phyloP scores from a whole-genome alignment of 1,284 basidiomycete genomes.

The Cutaneotrichosporon cavernicola region DNA sequence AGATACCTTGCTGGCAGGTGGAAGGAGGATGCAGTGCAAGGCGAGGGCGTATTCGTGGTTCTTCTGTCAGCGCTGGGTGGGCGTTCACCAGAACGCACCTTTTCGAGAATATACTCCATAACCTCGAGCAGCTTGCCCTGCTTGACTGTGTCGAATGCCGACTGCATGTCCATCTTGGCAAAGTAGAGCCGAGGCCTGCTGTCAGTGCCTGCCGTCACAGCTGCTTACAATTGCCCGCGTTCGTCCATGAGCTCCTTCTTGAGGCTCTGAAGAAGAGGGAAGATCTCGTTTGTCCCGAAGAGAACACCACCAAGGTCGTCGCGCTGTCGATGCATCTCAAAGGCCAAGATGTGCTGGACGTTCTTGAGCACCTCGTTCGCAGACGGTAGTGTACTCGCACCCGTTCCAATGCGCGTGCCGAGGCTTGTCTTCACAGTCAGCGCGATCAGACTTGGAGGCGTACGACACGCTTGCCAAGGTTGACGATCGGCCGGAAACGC shows the following conservation, averaged over 20 bases:
- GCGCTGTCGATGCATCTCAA: conserved; percentile 72
- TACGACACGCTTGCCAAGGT: conserved; percentile 68
- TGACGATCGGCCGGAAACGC: conserved; percentile 84
- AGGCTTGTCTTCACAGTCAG: conserved; percentile 18
- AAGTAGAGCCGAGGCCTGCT: conserved; percentile 82
- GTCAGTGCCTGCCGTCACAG: not conserved
- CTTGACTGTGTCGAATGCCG: conserved; percentile 95
- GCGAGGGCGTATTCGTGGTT: conserved; percentile 43
- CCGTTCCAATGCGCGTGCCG: conserved; percentile 22
- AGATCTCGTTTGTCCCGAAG: conserved; percentile 79
- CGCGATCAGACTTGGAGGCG: conserved; percentile 20
- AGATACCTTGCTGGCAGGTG: conserved; percentile 41
- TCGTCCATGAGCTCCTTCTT: conserved; percentile 60
- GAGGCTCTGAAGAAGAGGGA: conserved; percentile 67
- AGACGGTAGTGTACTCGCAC: conserved; percentile 14
- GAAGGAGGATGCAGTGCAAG: conserved; percentile 41
- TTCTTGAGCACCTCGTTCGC: conserved; percentile 76
- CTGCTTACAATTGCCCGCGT: conserved; percentile 61
- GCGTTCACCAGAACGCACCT: conserved; percentile 56
- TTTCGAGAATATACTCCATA: conserved; percentile 67
- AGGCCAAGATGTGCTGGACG: conserved; percentile 78
- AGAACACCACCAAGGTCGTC: conserved; percentile 73
- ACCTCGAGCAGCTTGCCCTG: conserved; percentile 82
- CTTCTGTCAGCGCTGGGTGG: conserved; percentile 21
- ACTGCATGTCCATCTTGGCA: conserved; percentile 91